These are phyloP conservation scores for Acrocalymma vagum DNA, from an alignment of 2,329 filamentous ascomycete species.

Conservation along the genomic window DNA sequence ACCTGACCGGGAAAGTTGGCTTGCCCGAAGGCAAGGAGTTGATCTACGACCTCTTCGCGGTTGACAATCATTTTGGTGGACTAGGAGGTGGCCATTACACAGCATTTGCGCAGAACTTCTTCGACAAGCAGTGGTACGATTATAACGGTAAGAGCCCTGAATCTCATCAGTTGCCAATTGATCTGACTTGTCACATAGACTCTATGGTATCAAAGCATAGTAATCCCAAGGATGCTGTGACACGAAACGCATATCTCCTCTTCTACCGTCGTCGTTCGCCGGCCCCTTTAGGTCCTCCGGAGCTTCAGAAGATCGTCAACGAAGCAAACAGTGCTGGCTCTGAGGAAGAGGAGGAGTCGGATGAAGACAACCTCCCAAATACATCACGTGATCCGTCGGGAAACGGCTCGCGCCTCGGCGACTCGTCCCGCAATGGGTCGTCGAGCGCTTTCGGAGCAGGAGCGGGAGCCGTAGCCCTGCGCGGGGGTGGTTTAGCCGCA, in stretches of 20 bases:
- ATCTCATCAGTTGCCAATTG: neutral
- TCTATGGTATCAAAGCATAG: slow-evolving; percentile 72
- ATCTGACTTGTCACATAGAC: slow-evolving; percentile 61
- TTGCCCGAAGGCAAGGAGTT: slow-evolving; percentile 82
- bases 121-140: slow-evolving; percentile 90
- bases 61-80: slow-evolving; percentile 95
- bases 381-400: slow-evolving; percentile 66
- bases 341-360: slow-evolving; percentile 51
- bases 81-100: slow-evolving; percentile 97
- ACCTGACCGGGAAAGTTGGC: slow-evolving; percentile 81
- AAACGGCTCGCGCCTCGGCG: slow-evolving; percentile 88
- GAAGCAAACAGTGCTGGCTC: slow-evolving; percentile 61
- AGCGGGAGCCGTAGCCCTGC: slow-evolving; percentile 64
- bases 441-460: slow-evolving; percentile 86
- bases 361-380: slow-evolving; percentile 33
- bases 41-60: slow-evolving; percentile 91
- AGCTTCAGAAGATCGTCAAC: slow-evolving; percentile 75
- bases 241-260: slow-evolving; percentile 84
- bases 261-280: slow-evolving; percentile 92
- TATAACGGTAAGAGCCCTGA: slow-evolving; percentile 79
- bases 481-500: slow-evolving; percentile 44
- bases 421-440: slow-evolving; percentile 88
- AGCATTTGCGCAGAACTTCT: slow-evolving; percentile 91
- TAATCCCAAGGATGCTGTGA: slow-evolving; percentile 71
- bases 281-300: slow-evolving; percentile 78